Conservation (phyloP, 257 asterid genomes). For the Verbascum thapsus region DNA sequence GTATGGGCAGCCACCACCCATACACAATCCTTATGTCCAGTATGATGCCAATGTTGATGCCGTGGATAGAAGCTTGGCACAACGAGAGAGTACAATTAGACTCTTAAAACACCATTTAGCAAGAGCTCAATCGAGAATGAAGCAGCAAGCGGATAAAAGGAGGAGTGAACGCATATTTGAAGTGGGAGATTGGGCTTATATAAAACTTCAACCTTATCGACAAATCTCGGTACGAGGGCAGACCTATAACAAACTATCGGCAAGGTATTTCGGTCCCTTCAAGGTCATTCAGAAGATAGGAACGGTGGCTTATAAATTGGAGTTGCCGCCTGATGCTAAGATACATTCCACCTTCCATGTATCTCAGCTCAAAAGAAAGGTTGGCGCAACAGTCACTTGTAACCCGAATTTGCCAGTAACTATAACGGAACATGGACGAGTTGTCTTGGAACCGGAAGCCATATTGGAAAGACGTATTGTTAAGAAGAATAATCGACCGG, state of each 20-base stretch:
- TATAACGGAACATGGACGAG: too few relatives aligned
- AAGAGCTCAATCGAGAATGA: background rate
- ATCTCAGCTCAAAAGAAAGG: background rate
- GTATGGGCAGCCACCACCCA: too few relatives aligned
- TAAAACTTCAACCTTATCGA: background rate
- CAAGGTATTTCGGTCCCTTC: background rate
- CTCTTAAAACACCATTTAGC: background rate
- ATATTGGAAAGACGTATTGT: too few relatives aligned
- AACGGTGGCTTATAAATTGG: background rate
- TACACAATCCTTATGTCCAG: too few relatives aligned
- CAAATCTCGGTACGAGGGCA: background rate
- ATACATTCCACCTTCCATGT: background rate
- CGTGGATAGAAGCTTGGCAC: too few relatives aligned
- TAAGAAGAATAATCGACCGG: too few relatives aligned
- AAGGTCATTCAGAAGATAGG: background rate
- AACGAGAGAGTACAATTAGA: background rate
- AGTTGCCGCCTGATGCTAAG: background rate
- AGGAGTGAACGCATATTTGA: background rate
- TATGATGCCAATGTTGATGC: too few relatives aligned
- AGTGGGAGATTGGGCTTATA: background rate
- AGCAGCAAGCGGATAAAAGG: background rate
- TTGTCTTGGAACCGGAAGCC: too few relatives aligned
- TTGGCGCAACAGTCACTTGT: background rate
- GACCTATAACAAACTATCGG: background rate
- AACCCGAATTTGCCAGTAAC: background rate